phyloP scores from a whole-genome alignment of 164 flowering plant species.

The Hamamelis virginiana region DNA sequence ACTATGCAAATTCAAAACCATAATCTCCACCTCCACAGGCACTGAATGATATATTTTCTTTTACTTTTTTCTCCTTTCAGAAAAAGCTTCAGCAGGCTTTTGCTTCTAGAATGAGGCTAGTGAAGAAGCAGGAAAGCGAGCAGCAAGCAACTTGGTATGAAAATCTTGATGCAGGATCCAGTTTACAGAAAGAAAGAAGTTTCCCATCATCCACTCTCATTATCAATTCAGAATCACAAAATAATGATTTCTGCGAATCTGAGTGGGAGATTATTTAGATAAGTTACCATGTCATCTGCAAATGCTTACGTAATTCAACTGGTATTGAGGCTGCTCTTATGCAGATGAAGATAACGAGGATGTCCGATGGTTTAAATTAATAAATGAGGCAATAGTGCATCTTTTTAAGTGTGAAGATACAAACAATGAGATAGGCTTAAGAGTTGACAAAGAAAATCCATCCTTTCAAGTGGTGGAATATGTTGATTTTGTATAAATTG shows the following conservation, averaged over 20 bases:
- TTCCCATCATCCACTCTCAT: neutral
- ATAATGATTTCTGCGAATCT: slow-evolving; percentile 9
- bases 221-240: neutral
- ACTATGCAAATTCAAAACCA: neutral
- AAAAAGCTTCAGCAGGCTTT: neutral
- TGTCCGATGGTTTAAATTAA: too few species aligned
- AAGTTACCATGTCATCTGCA: neutral
- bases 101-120: neutral
- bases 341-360: too few species aligned
- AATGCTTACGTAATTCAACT: too few species aligned
- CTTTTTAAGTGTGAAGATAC: too few species aligned
- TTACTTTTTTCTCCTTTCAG: neutral
- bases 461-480: too few species aligned
- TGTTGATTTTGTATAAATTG: too few species aligned
- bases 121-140: neutral
- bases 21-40: too few species aligned
- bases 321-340: too few species aligned
- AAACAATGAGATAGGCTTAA: too few species aligned
- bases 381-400: too few species aligned
- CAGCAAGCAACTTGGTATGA: too few species aligned
- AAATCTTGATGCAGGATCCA: neutral
- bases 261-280: slow-evolving; percentile 22
- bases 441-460: too few species aligned
- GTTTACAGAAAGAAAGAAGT: neutral
- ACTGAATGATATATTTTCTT: neutral